Conservation (phyloP, 495 filamentous ascomycete species). For the Podospora pseudoanserina region DNA sequence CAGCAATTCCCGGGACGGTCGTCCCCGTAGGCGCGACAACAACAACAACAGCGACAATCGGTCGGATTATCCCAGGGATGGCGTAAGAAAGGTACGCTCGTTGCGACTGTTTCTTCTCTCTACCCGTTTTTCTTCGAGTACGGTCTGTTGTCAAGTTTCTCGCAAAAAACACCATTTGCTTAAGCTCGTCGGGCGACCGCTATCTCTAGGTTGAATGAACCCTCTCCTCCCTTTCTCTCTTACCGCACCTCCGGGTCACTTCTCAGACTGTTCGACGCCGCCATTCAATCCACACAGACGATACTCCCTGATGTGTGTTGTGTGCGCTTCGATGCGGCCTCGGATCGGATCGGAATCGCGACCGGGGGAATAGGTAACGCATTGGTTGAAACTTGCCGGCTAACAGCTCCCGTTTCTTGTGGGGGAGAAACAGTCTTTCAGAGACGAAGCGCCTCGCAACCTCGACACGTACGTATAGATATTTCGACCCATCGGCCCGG, state of each 20-base stretch:
- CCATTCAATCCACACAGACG: slow-evolving; percentile 19
- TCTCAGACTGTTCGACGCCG: slow-evolving; percentile 27
- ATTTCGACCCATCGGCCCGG: slow-evolving; percentile 6
- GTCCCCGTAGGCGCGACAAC: slow-evolving; percentile 52
- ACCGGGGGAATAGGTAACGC: slow-evolving; percentile 24
- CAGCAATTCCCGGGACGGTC: slow-evolving; percentile 36
- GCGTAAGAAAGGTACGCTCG: slow-evolving; percentile 70
- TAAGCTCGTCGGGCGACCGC: neutral
- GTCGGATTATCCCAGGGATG: slow-evolving; percentile 64
- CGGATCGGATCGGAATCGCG: slow-evolving; percentile 27
- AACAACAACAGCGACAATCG: slow-evolving; percentile 40
- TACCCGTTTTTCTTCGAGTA: neutral
- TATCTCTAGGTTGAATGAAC: slow-evolving; percentile 32
- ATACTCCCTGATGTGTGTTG: slow-evolving; percentile 16
- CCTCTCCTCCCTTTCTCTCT: slow-evolving; percentile 28
- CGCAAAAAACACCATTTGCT: slow-evolving; percentile 10
- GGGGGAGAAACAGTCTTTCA: slow-evolving; percentile 41
- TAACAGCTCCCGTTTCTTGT: slow-evolving; percentile 30
- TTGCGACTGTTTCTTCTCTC: neutral
- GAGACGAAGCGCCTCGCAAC: slow-evolving; percentile 48
- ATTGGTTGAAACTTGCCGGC: slow-evolving; percentile 25
- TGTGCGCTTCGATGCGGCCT: slow-evolving; percentile 28
- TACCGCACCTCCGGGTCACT: slow-evolving; percentile 21
- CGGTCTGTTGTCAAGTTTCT: slow-evolving; percentile 1
- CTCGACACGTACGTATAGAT: slow-evolving; percentile 49